phyloP scores from a whole-genome alignment of 2,329 filamentous ascomycete genomes.

The Xenoacremonium recifei region DNA sequence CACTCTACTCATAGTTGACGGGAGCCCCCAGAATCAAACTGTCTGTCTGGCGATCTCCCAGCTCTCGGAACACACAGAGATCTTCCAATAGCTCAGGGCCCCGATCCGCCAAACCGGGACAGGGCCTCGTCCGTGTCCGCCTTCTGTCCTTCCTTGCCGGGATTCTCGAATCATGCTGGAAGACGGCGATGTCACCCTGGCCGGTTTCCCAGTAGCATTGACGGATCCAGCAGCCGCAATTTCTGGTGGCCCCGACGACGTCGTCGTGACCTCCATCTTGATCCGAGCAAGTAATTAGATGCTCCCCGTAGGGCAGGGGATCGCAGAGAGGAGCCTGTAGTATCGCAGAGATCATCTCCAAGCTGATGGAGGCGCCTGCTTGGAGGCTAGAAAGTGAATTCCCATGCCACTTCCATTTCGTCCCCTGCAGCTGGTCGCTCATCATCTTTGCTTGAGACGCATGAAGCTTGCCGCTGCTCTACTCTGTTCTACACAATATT shows the following conservation, averaged over 20 bases:
- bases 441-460: no score
- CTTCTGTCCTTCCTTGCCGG: not conserved
- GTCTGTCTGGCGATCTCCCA: no score
- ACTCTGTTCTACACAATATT: no score
- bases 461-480: no score
- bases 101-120: slow-evolving; percentile 2
- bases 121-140: slow-evolving; percentile 1
- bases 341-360: not conserved
- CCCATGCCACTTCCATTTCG: no score
- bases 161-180: slow-evolving; percentile 2
- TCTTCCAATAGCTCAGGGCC: slow-evolving; percentile 1
- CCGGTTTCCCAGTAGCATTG: not conserved
- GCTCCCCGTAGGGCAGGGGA: no score
- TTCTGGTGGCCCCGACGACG: not conserved
- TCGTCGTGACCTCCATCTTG: not conserved
- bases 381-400: no score
- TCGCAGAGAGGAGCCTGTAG: not conserved
- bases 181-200: slow-evolving; percentile 4
- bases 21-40: no score
- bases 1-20: no score
- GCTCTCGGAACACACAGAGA: not conserved
- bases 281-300: no score
- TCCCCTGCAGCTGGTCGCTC: no score
- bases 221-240: not conserved
- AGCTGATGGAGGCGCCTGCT: no score